phyloP scores from a whole-genome alignment of 768 basidiomycete genomes.

The Gymnopilus junonius region DNA sequence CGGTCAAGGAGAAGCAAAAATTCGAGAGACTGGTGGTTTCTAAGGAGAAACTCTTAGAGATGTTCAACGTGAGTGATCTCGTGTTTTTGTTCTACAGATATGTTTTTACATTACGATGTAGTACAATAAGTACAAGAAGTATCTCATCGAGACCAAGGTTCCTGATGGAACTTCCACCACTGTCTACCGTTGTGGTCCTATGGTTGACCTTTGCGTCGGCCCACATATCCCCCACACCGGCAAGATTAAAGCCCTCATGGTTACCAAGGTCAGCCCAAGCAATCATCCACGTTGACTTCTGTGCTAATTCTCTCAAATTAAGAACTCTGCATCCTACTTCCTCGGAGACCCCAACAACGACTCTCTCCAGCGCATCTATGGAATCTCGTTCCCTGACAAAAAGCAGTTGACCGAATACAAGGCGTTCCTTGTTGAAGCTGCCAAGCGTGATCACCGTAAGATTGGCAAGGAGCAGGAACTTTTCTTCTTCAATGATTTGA shows the following conservation, averaged over 20 bases:
- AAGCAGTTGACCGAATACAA: conserved; percentile 96
- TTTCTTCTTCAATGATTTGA: conserved; percentile 98
- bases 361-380: conserved; percentile 94
- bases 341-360: conserved; percentile 93
- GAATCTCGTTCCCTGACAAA: conserved; percentile 98
- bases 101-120: conserved; percentile 33
- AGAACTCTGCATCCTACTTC: conserved; percentile 99
- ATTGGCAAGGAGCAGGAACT: conserved; percentile 98
- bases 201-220: conserved; percentile 96
- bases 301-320: background rate
- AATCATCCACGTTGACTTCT: background rate
- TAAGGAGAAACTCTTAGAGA: conserved; percentile 94
- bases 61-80: conserved; percentile 78
- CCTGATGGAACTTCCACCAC: conserved; percentile 96
- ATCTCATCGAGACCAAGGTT: conserved; percentile 94
- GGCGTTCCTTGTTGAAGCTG: conserved; percentile 93
- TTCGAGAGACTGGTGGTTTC: conserved; percentile 94
- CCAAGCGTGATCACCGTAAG: conserved; percentile 96
- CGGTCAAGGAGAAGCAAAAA: conserved; percentile 95
- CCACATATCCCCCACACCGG: conserved; percentile 99
- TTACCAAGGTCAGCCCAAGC: conserved; percentile 75
- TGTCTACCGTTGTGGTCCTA: conserved; percentile 97
- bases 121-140: conserved; percentile 99
- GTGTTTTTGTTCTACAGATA: conserved; percentile 4
- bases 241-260: conserved; percentile 95